A percentile compares a stretch with the other conserved stretches of the same genome.
phyloP scores from a whole-genome alignment of 345 rosid genomes.

The Psidium friedrichsthalianum region DNA sequence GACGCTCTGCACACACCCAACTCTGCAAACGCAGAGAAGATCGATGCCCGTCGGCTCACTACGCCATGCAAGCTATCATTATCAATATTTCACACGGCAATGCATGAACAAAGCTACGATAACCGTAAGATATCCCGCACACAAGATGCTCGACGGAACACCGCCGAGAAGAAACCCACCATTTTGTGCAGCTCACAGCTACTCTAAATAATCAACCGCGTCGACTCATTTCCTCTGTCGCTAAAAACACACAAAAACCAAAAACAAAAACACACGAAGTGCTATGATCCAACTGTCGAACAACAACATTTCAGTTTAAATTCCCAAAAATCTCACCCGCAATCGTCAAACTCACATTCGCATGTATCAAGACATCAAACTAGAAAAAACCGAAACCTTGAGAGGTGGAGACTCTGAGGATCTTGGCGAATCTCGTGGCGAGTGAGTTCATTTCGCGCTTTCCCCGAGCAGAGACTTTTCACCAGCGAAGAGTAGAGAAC shows the following conservation, averaged over 20 bases:
- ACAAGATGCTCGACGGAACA: neutral
- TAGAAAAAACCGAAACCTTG: neutral
- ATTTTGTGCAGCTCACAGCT: neutral
- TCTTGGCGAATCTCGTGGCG: conserved; percentile 5
- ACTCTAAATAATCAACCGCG: neutral
- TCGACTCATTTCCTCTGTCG: neutral
- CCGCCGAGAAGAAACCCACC: neutral
- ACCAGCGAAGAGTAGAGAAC: neutral
- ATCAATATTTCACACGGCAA: neutral
- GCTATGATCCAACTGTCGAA: neutral
- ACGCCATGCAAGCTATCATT: neutral
- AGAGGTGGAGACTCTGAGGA: neutral
- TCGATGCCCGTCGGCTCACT: neutral
- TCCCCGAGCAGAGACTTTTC: neutral
- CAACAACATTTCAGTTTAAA: neutral
- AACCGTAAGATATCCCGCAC: neutral
- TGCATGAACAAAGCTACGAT: neutral
- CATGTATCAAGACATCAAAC: neutral
- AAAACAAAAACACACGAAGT: neutral
- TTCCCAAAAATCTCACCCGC: neutral
- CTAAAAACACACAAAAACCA: neutral
- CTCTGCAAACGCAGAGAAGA: conserved; percentile 8
- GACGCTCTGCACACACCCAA: conserved; percentile 17
- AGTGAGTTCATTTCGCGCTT: neutral
- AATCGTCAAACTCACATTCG: neutral